Base-by-base conservation (phyloP, 768 basidiomycete species). In the Boletus tomentosulus region DNA sequence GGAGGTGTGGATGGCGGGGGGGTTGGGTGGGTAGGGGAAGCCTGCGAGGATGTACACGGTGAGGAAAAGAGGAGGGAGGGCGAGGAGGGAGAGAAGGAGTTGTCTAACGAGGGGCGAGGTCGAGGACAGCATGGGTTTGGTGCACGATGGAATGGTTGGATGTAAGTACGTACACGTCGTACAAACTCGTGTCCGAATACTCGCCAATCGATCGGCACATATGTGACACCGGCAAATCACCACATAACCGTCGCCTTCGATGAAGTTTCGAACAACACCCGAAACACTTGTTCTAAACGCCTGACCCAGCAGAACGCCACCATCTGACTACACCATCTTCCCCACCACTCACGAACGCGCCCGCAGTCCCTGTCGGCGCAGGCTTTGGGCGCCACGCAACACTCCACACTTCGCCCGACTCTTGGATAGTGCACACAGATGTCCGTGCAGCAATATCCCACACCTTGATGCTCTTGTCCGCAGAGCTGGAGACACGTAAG, bases 401-500 rank as follows among this genome's bases (percentile, higher is more conserved):
- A 13, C 82, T 77, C 91, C 91, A 93, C 2, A 93, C 87, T 62
- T 92, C 89, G 22, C 86, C 86, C 1, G 81, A 80, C 50, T 92
- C 89, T 65, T 87, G 82, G 6, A 87, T 75, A 0, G 89, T 92
- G 22, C 85, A 88, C 19, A 92, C 89, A 11, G 83, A 82, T 1
- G 84, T 74, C 6, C 89, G 83, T 6, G 88, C 80, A 3, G 77
- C 80, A 49, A 92, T 78, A 61, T 94, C 92, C 92, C 92, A 94
- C 8, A 93, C 82, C 63, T 91, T 92, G 57, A 91, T 83, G 1
- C 83, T 86, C 69, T 87, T 89, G 69, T 94, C 92, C 11, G 89
- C 86, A 43, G 91, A 92, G 16, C 90, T 90, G 51, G 39, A 45
- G 43, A 25, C 35, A 25, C 16, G 15, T 60, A 6, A 51, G 44